Percentiles rank a stretch among this genome's conserved stretches.
phyloP scores from a whole-genome alignment of 805 yeast species.

The Yarrowia yakushimensis region DNA sequence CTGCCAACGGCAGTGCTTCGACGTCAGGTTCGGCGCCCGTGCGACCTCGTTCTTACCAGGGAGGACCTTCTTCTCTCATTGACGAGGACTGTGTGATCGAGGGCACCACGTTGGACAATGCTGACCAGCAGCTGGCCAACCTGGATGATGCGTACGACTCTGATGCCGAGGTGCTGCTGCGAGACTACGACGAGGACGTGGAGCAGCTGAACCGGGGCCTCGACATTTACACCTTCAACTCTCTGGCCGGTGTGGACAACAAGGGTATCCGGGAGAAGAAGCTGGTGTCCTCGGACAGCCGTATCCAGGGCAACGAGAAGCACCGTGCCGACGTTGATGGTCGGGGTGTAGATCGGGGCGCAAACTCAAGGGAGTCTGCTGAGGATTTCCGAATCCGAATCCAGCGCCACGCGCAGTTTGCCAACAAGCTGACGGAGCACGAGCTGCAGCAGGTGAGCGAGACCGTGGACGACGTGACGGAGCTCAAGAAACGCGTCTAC shows the following conservation, averaged over 20 bases:
- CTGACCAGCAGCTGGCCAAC: neutral
- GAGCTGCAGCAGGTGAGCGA: conserved; percentile 50
- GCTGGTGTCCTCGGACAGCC: conserved; percentile 72
- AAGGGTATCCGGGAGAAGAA: conserved; percentile 80
- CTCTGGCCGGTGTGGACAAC: conserved; percentile 85
- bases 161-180: neutral
- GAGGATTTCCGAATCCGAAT: conserved; percentile 29
- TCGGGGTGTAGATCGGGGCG: conserved; percentile 63
- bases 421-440: conserved; percentile 40
- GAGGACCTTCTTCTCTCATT: neutral
- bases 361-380: conserved; percentile 34
- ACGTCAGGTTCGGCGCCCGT: neutral
- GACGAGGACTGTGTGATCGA: conserved; percentile 2
- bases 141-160: conserved; percentile 6
- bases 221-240: conserved; percentile 56
- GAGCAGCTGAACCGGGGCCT: conserved; percentile 5
- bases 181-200: conserved; percentile 11
- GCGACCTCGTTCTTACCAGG: neutral
- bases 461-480: conserved; percentile 34
- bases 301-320: conserved; percentile 62
- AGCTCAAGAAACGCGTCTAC: conserved; percentile 34
- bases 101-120: neutral
- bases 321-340: conserved; percentile 78
- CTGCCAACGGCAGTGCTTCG: neutral
- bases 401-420: conserved; percentile 39